Evolutionary conservation across 768 basidiomycete genomes (phyloP).

Genomic region (Leccinum boreale): DNA sequence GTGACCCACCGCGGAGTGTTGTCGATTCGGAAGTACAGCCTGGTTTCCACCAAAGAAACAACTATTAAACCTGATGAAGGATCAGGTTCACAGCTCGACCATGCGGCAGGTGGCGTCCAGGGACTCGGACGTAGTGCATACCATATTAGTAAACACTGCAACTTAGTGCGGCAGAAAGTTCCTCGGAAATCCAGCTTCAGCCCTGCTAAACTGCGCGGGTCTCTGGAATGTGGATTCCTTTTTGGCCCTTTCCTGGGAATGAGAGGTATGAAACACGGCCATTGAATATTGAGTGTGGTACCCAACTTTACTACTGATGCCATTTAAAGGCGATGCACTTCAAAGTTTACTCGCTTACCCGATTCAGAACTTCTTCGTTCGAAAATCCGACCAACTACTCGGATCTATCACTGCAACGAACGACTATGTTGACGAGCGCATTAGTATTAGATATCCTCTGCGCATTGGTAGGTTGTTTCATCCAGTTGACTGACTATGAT

Average conservation of each 20-base stretch:
- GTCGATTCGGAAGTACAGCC: neutral
- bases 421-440: conserved; percentile 1
- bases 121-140: too few species aligned
- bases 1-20: neutral
- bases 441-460: conserved; percentile 15
- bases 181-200: neutral
- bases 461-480: conserved; percentile 12
- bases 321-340: neutral
- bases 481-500: neutral
- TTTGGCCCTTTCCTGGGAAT: neutral
- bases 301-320: too few species aligned
- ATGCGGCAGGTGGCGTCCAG: neutral
- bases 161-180: neutral
- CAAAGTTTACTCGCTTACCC: conserved; percentile 7
- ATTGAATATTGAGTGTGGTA: too few species aligned
- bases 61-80: neutral
- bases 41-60: neutral
- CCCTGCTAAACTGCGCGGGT: neutral
- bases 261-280: neutral
- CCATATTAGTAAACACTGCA: neutral
- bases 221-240: neutral
- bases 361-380: neutral
- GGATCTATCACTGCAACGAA: neutral
- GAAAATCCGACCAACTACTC: neutral
- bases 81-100: neutral